Evolutionary conservation across 2,329 filamentous ascomycete species (phyloP).

Genomic region (Metarhizium sp.): DNA sequence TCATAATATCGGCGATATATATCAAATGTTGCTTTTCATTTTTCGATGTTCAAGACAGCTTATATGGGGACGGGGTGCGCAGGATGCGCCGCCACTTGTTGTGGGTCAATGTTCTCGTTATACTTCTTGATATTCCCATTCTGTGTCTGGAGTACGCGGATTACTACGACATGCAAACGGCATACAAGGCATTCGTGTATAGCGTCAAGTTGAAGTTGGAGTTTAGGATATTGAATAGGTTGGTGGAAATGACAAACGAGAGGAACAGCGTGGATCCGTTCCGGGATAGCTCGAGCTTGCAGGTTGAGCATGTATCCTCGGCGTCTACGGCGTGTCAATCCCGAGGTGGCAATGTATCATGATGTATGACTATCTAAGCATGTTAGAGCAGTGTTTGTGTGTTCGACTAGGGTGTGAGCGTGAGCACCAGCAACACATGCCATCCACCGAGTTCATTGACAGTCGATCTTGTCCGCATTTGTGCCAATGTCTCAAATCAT

Average conservation of each 20-base stretch:
- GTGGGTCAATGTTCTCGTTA: constrained; percentile 29
- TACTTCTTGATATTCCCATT: constrained; percentile 29
- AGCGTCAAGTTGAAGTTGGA: constrained; percentile 24
- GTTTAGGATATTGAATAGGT: constrained; percentile 22
- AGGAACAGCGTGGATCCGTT: neutral
- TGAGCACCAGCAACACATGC: too few relatives aligned
- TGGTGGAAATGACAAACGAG: constrained; percentile 15
- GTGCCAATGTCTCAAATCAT: too few relatives aligned
- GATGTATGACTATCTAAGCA: neutral
- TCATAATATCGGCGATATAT: constrained; percentile 41
- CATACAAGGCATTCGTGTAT: constrained; percentile 22
- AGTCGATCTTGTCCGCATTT: too few relatives aligned
- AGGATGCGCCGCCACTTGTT: constrained; percentile 25
- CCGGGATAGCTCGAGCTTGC: neutral
- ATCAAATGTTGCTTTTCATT: constrained; percentile 40
- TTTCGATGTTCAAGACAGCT: constrained; percentile 26
- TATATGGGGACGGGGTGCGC: constrained; percentile 14
- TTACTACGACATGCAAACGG: constrained; percentile 19
- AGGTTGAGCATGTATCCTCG: neutral
- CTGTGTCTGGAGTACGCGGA: constrained; percentile 18
- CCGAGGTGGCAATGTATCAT: neutral
- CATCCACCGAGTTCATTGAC: too few relatives aligned
- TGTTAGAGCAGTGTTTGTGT: too few relatives aligned
- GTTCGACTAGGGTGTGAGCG: too few relatives aligned
- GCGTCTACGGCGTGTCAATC: neutral